Evolutionary conservation across 164 flowering plant species (phyloP).

Genomic region (Buxus sempervirens): DNA sequence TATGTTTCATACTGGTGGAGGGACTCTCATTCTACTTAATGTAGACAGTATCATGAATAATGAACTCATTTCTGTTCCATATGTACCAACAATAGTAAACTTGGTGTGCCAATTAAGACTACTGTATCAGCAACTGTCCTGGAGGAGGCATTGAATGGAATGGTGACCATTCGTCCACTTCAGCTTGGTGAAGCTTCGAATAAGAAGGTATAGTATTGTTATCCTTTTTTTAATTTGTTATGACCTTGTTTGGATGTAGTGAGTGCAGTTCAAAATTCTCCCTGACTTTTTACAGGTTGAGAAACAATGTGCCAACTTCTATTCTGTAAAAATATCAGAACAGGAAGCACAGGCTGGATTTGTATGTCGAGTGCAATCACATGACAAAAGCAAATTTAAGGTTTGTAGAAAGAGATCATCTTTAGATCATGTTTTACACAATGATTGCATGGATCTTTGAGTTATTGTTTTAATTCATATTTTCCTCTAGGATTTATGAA

Average conservation of each 20-base stretch:
- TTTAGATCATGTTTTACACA: neutral
- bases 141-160: slow-evolving; percentile 93
- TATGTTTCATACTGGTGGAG: too few species aligned
- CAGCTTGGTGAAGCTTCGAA: slow-evolving; percentile 52
- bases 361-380: slow-evolving; percentile 74
- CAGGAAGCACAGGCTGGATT: slow-evolving; percentile 73
- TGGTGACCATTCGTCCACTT: slow-evolving; percentile 56
- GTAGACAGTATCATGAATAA: too few species aligned
- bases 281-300: slow-evolving; percentile 63
- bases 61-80: too few species aligned
- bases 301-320: slow-evolving; percentile 89
- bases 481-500: neutral
- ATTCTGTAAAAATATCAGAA: slow-evolving; percentile 78
- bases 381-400: slow-evolving; percentile 91
- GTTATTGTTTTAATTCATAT: neutral
- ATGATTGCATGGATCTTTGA: neutral
- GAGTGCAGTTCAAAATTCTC: neutral
- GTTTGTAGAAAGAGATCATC: slow-evolving; percentile 32
- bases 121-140: slow-evolving; percentile 87
- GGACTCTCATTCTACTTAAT: too few species aligned
- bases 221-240: neutral
- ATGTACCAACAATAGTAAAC: too few species aligned
- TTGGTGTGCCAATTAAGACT: slow-evolving; percentile 96
- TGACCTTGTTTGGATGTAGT: slow-evolving; percentile 5
- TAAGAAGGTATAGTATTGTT: slow-evolving; percentile 48